Percentiles rank a stretch among this genome's conserved stretches.
Conservation (phyloP, 2,329 filamentous ascomycete genomes). For the Aulographum hederae region DNA sequence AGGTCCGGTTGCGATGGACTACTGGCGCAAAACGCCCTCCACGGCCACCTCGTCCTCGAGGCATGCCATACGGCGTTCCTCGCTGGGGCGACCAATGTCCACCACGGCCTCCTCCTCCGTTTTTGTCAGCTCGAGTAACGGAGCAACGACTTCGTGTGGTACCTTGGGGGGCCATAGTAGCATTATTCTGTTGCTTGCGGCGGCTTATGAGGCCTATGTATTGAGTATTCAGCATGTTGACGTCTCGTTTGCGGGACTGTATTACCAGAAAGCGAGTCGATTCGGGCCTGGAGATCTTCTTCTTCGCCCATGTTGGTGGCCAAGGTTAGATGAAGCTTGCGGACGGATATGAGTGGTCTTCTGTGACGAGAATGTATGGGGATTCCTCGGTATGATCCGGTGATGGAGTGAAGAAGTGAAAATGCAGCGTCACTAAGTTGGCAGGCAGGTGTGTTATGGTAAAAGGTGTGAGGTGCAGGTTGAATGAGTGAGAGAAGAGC, state of each 20-base stretch:
- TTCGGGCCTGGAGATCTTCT: background rate
- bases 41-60: background rate
- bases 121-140: background rate
- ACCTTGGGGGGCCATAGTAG: background rate
- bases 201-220: background rate
- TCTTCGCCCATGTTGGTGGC: background rate
- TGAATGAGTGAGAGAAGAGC: no score
- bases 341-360: no score
- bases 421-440: no score
- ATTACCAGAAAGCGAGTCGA: background rate
- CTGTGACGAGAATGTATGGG: no score
- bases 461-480: no score
- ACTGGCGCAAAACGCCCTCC: background rate
- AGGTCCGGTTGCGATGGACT: background rate
- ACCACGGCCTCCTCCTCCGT: background rate
- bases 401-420: no score
- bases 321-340: no score
- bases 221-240: background rate
- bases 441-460: no score
- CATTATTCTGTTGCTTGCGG: background rate
- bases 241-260: background rate
- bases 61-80: background rate
- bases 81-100: background rate
- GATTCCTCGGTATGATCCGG: no score
- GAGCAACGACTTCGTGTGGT: background rate